Evolutionary conservation across 257 asterid species (phyloP).

Genomic region (Prunella vulgaris): DNA sequence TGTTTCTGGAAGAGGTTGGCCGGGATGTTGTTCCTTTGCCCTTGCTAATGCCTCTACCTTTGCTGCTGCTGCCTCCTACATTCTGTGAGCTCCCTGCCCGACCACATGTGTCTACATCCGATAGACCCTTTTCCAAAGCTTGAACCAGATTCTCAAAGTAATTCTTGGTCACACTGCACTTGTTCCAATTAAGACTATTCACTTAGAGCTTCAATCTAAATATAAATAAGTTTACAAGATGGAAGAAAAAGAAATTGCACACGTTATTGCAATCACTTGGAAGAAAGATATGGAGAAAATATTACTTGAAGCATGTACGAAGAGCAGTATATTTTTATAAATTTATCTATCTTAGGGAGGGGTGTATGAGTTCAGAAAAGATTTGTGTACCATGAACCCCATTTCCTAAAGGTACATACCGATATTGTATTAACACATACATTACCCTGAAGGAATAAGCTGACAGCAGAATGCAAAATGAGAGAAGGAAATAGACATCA

Average conservation of each 20-base stretch:
- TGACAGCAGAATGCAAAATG: neutral
- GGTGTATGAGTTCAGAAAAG: neutral
- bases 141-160: slow-evolving; percentile 88
- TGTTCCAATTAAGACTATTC: slow-evolving; percentile 1
- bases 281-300: neutral
- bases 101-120: slow-evolving; percentile 61
- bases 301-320: neutral
- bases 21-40: slow-evolving; percentile 60
- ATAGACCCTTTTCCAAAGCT: slow-evolving; percentile 86
- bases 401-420: neutral
- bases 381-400: neutral
- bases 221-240: neutral
- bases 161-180: slow-evolving; percentile 84
- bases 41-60: slow-evolving; percentile 48
- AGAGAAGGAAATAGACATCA: neutral
- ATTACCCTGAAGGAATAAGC: neutral
- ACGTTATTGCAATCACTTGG: neutral
- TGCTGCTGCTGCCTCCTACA: slow-evolving; percentile 50
- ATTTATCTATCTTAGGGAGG: neutral
- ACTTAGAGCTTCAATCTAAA: neutral
- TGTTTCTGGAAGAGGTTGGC: slow-evolving; percentile 50
- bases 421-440: neutral
- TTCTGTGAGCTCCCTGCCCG: slow-evolving; percentile 58
- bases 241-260: neutral
- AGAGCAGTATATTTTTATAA: neutral